phyloP scores from a whole-genome alignment of 208 protist genomes.

The Porcisia deanei region DNA sequence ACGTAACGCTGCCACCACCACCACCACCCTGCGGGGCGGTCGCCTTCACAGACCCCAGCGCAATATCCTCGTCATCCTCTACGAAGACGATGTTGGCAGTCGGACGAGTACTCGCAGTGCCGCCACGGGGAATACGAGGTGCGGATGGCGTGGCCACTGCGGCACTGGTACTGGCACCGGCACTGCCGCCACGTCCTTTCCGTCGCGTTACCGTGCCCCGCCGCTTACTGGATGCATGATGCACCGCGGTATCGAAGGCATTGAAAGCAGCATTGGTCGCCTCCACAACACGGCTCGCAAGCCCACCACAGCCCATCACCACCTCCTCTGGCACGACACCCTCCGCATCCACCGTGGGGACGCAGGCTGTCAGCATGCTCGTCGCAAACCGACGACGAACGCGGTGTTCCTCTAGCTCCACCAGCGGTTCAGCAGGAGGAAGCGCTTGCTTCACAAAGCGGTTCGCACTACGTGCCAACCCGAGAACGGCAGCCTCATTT shows the following conservation, averaged over 20 bases:
- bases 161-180: background rate
- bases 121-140: background rate
- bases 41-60: background rate
- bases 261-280: conserved; percentile 39
- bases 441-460: conserved; percentile 39
- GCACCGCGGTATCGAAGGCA: conserved; percentile 54
- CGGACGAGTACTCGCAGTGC: background rate
- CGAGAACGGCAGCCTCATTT: background rate
- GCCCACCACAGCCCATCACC: conserved; percentile 16
- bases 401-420: conserved; percentile 39
- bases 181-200: conserved; percentile 5
- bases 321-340: conserved; percentile 43
- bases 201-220: conserved; percentile 28
- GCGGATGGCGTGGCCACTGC: background rate
- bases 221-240: conserved; percentile 36
- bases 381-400: conserved; percentile 20
- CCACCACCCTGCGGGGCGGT: background rate
- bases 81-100: background rate
- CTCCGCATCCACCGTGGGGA: conserved; percentile 51
- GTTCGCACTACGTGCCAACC: background rate
- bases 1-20: background rate
- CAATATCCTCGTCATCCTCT: background rate
- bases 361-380: conserved; percentile 36
- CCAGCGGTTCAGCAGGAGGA: conserved; percentile 31
- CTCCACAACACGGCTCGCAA: conserved; percentile 4